Percentiles rank a stretch among this genome's conserved stretches.
Evolutionary conservation across 169 alveolate species (phyloP).

Genomic region (Fabrea salina): DNA sequence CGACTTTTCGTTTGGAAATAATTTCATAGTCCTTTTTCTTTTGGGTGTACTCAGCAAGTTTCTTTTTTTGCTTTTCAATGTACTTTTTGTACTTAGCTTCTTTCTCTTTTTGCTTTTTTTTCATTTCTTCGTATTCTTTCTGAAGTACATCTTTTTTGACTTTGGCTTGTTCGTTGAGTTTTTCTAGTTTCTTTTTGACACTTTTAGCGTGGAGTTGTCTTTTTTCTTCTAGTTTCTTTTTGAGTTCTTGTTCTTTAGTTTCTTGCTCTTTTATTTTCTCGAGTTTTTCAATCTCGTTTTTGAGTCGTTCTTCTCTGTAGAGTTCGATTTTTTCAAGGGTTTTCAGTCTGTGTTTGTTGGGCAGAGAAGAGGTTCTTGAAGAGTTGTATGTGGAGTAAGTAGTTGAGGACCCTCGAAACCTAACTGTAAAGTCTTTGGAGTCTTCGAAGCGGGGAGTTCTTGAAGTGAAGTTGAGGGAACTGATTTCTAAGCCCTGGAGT

Average conservation of each 20-base stretch:
- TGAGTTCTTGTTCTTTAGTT: neutral
- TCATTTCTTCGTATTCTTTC: neutral
- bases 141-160: neutral
- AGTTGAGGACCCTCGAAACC: neutral
- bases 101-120: neutral
- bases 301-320: neutral
- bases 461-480: neutral
- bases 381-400: neutral
- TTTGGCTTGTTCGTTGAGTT: neutral
- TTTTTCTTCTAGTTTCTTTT: neutral
- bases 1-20: neutral
- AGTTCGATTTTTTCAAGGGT: constrained; percentile 21
- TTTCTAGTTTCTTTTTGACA: neutral
- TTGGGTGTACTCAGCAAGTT: neutral
- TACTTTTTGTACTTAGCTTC: neutral
- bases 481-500: neutral
- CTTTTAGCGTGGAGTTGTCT: neutral
- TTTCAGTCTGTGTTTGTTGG: constrained; percentile 7
- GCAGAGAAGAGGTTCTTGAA: neutral
- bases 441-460: neutral
- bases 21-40: neutral
- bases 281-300: constrained; percentile 10
- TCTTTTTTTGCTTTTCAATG: neutral
- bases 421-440: neutral
- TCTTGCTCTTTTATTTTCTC: neutral